These are phyloP conservation scores for Naganishia albida DNA, from an alignment of 1,284 basidiomycete genomes.

Conservation along the genomic window DNA sequence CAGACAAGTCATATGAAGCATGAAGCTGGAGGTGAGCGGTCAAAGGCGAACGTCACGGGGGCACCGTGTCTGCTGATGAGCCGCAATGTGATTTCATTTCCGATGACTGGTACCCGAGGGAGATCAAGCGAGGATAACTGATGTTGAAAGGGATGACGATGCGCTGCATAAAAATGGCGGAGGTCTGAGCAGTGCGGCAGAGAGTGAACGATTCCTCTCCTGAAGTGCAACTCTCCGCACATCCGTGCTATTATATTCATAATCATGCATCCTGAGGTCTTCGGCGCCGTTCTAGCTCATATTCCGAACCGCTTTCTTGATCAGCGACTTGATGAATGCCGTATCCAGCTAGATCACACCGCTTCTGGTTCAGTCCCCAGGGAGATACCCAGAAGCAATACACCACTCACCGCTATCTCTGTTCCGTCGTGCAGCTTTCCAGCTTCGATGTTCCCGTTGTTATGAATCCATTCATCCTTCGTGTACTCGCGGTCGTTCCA, in stretches of 20 bases:
- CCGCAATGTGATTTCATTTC: no score
- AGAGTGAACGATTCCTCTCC: neutral
- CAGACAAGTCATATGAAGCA: no score
- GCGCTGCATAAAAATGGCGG: no score
- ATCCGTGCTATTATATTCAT: neutral
- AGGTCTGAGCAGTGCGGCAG: no score
- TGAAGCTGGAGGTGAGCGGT: no score
- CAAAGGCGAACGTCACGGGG: no score
- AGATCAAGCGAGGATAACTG: no score
- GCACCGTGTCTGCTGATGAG: no score
- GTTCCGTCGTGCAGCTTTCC: slow-evolving; percentile 31
- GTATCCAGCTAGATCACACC: slow-evolving; percentile 11
- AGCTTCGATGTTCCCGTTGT: slow-evolving; percentile 12
- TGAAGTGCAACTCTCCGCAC: neutral
- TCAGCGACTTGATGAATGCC: slow-evolving; percentile 22
- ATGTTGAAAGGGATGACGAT: no score
- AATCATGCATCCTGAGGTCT: no score
- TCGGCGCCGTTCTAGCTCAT: neutral
- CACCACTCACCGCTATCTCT: slow-evolving; percentile 16
- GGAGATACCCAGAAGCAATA: neutral
- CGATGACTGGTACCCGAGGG: no score
- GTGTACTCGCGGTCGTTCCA: slow-evolving; percentile 27
- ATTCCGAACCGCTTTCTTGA: slow-evolving; percentile 16
- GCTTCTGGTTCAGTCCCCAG: neutral
- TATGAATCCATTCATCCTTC: slow-evolving; percentile 23